phyloP scores from a whole-genome alignment of 139 green algal genomes.

The Helicosporidium sp. region DNA sequence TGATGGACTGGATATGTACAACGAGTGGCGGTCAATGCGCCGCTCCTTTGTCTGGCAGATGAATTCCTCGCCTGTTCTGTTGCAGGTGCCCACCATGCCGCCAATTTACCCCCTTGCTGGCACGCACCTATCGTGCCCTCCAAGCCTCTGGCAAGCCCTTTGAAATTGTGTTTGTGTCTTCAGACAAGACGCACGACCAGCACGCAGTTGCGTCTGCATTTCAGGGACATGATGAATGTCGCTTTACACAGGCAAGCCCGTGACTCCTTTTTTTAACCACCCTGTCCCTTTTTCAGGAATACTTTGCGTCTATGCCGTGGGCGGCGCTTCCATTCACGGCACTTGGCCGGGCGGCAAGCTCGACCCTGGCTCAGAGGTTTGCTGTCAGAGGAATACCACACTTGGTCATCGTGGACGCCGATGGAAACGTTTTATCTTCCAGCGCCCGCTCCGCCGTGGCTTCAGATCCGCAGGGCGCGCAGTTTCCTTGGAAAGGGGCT shows the following conservation, averaged over 20 bases:
- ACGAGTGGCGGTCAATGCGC: too few species aligned
- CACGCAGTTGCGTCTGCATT: too few species aligned
- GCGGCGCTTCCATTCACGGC: constrained; percentile 2
- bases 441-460: neutral
- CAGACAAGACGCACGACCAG: constrained; percentile 1
- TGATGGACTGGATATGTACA: too few species aligned
- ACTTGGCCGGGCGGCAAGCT: too few species aligned
- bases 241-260: too few species aligned
- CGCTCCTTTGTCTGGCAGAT: neutral
- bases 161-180: constrained; percentile 8
- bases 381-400: constrained; percentile 5
- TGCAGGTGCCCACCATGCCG: constrained; percentile 10
- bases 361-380: too few species aligned
- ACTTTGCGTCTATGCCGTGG: constrained; percentile 8
- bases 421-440: neutral
- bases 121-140: neutral
- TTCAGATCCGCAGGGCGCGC: neutral
- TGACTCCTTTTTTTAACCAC: too few species aligned
- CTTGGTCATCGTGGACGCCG: constrained; percentile 1
- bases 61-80: neutral
- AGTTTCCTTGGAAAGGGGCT: constrained; percentile 2
- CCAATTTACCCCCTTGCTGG: constrained; percentile 8
- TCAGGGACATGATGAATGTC: too few species aligned
- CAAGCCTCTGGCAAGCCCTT: neutral
- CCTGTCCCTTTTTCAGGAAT: constrained; percentile 9